These are phyloP conservation scores for Talaromyces adpressus DNA, from an alignment of 495 filamentous ascomycete species.

Conservation along the genomic window DNA sequence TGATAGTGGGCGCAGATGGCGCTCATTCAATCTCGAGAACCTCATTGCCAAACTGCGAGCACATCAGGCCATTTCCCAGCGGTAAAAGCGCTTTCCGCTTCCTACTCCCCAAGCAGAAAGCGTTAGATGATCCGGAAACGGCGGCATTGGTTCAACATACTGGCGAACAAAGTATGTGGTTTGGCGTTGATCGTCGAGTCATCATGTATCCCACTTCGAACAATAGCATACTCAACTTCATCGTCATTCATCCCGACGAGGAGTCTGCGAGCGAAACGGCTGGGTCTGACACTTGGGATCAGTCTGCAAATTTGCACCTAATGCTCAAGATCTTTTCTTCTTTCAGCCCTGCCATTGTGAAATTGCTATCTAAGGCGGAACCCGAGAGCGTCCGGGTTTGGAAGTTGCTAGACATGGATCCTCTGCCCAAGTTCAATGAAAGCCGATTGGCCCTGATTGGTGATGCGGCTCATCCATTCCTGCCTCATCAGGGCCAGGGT, in stretches of 20 bases:
- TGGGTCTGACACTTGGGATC: constrained; percentile 35
- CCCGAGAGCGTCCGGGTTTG: constrained; percentile 46
- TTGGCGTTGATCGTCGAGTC: constrained; percentile 41
- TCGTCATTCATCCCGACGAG: background rate
- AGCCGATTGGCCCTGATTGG: constrained; percentile 46
- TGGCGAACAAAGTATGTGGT: constrained; percentile 44
- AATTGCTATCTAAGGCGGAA: constrained; percentile 41
- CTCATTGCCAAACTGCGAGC: constrained; percentile 19
- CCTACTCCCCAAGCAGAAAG: constrained; percentile 14
- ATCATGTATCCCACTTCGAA: constrained; percentile 46
- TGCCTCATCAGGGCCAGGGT: constrained; percentile 49
- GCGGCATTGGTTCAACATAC: constrained; percentile 27
- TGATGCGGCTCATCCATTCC: constrained; percentile 58
- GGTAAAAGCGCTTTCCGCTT: constrained; percentile 21
- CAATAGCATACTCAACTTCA: constrained; percentile 6
- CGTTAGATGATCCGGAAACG: constrained; percentile 37
- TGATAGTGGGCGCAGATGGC: constrained; percentile 45
- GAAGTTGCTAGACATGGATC: constrained; percentile 52
- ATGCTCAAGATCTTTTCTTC: constrained; percentile 43
- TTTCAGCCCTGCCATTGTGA: constrained; percentile 39
- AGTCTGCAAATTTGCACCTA: constrained; percentile 33
- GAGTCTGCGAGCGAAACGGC: constrained; percentile 29
- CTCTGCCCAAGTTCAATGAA: constrained; percentile 45
- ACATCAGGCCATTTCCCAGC: constrained; percentile 6
- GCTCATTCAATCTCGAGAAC: constrained; percentile 30